Evolutionary conservation across 164 flowering plant species (phyloP).

Genomic region (Nymphaea colorata): DNA sequence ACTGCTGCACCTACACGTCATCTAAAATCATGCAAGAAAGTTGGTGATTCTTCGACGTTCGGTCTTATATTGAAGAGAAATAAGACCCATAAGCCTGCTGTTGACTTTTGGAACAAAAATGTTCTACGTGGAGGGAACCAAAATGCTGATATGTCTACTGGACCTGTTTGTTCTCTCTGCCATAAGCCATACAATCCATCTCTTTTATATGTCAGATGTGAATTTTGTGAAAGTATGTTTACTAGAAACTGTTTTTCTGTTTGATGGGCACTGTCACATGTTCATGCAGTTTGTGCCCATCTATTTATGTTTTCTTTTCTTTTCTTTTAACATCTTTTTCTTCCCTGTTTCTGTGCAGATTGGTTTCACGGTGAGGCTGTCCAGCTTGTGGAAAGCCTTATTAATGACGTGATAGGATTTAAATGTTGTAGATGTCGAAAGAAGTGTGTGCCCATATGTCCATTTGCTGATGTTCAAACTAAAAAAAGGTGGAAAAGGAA

Average conservation of each 20-base stretch:
- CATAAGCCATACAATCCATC: slow-evolving; percentile 52
- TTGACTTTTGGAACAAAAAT: slow-evolving; percentile 41
- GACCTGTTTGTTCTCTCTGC: slow-evolving; percentile 54
- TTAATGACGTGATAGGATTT: slow-evolving; percentile 59
- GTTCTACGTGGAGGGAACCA: slow-evolving; percentile 39
- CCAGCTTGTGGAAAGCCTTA: slow-evolving; percentile 57
- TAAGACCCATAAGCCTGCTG: slow-evolving; percentile 27
- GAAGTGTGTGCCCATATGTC: slow-evolving; percentile 54
- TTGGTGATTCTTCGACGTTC: slow-evolving; percentile 13
- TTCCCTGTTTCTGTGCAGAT: slow-evolving; percentile 28
- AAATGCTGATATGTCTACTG: slow-evolving; percentile 5
- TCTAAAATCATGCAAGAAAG: slow-evolving; percentile 13
- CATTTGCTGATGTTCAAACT: slow-evolving; percentile 25
- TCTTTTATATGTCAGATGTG: slow-evolving; percentile 73
- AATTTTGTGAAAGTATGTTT: slow-evolving; percentile 58
- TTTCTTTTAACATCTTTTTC: not conserved
- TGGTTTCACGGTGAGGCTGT: slow-evolving; percentile 97
- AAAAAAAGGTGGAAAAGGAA: slow-evolving; percentile 16
- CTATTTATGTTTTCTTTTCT: not conserved
- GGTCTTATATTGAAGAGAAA: slow-evolving; percentile 64
- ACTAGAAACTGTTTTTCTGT: no score
- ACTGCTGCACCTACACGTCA: slow-evolving; percentile 14
- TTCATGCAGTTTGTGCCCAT: not conserved
- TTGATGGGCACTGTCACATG: not conserved
- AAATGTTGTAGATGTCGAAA: slow-evolving; percentile 88